These are phyloP conservation scores for Pseudomicrostroma phylloplanum DNA, from an alignment of 1,284 basidiomycete genomes.

Conservation along the genomic window DNA sequence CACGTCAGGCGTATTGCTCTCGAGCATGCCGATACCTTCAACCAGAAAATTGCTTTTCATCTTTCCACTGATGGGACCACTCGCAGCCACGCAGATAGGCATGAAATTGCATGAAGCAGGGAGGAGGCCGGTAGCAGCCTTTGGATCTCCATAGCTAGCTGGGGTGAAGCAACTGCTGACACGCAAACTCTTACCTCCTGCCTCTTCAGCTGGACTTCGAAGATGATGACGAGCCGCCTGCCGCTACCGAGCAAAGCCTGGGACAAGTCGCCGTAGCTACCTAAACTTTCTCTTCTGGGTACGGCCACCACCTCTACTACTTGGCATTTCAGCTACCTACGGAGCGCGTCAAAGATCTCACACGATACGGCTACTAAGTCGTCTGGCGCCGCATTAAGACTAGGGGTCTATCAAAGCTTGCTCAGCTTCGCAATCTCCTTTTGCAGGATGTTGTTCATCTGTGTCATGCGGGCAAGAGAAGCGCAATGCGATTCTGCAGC, in stretches of 20 bases:
- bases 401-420: conserved; percentile 20
- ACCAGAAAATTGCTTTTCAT: conserved; percentile 5
- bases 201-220: conserved; percentile 15
- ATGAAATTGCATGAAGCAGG: no score
- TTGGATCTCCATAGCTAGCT: no score
- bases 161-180: background rate
- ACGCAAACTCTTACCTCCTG: background rate
- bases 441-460: conserved; percentile 34
- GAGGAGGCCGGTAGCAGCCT: no score
- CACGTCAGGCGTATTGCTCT: conserved; percentile 7
- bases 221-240: conserved; percentile 12
- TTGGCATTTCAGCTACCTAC: no score
- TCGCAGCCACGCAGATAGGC: background rate
- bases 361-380: no score
- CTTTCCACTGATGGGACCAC: conserved; percentile 5
- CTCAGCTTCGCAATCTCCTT: conserved; percentile 35
- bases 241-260: no score
- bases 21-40: conserved; percentile 3
- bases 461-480: background rate
- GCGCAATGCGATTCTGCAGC: background rate
- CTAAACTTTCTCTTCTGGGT: no score
- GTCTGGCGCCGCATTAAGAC: no score
- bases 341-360: no score
- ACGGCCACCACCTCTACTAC: no score
- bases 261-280: no score